Evolutionary conservation across 1,284 basidiomycete genomes (phyloP).

Genomic region (Marasmius tenuissimus): DNA sequence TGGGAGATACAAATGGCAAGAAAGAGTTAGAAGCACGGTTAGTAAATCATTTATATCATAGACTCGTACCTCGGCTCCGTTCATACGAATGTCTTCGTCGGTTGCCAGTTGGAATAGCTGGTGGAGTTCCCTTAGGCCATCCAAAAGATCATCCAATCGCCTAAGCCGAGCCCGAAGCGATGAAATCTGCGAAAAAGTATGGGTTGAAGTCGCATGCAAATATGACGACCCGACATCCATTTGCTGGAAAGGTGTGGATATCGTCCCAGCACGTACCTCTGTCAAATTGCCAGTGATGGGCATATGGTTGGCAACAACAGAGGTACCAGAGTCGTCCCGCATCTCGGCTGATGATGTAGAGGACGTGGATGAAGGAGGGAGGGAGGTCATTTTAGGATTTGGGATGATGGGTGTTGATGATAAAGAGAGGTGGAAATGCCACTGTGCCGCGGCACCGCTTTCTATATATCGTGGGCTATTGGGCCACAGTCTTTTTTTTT

Average conservation of each 20-base stretch:
- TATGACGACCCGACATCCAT: neutral
- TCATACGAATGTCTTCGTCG: conserved; percentile 1
- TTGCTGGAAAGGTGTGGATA: too few relatives aligned
- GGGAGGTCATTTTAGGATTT: neutral
- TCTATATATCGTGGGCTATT: neutral
- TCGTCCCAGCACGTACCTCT: neutral
- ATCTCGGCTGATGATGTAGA: neutral
- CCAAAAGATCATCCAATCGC: conserved; percentile 7
- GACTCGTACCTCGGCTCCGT: conserved; percentile 7
- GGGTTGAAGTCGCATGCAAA: neutral
- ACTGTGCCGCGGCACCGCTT: conserved; percentile 1
- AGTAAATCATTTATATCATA: neutral
- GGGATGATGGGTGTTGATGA: conserved; percentile 1
- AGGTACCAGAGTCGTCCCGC: neutral
- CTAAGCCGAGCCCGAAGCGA: conserved; percentile 9
- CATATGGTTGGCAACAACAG: neutral
- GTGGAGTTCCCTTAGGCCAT: conserved; percentile 7
- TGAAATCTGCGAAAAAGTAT: conserved; percentile 1
- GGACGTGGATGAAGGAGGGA: neutral
- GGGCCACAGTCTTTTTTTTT: neutral
- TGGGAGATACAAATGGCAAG: neutral
- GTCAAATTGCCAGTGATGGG: neutral
- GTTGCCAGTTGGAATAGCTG: conserved; percentile 6
- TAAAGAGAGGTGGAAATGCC: neutral
- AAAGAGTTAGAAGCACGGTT: neutral